Percentiles rank a stretch among this genome's conserved stretches.
Evolutionary conservation across 495 filamentous ascomycete species (phyloP).

Genomic region (Cercophora samala): DNA sequence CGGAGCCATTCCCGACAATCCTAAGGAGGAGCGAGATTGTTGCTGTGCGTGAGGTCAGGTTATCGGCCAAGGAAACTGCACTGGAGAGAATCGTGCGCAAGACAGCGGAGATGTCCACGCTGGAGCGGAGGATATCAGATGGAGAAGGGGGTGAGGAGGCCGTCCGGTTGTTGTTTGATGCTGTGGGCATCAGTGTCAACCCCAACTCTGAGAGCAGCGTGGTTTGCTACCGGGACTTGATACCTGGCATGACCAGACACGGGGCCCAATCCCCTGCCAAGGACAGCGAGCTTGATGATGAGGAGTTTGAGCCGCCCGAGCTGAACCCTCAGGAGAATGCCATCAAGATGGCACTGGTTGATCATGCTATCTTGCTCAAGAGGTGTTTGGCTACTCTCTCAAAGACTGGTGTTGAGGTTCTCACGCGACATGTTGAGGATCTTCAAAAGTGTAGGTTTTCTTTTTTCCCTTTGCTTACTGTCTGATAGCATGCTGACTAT

Average conservation of each 20-base stretch:
- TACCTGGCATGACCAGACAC: conserved; percentile 49
- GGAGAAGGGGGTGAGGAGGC: conserved; percentile 64
- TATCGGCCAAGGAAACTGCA: conserved; percentile 79
- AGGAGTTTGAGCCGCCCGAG: conserved; percentile 48
- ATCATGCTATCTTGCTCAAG: conserved; percentile 85
- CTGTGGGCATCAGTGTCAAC: conserved; percentile 69
- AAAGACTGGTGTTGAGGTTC: conserved; percentile 53
- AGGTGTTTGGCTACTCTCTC: conserved; percentile 70
- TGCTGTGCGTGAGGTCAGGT: conserved; percentile 53
- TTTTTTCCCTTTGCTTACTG: conserved; percentile 6
- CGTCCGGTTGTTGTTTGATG: conserved; percentile 62
- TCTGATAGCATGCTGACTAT: not conserved
- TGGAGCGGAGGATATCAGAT: conserved; percentile 72
- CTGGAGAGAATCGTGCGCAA: conserved; percentile 90
- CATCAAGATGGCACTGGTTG: conserved; percentile 78
- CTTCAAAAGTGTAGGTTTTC: conserved; percentile 50
- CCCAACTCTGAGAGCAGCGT: conserved; percentile 65
- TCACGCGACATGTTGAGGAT: conserved; percentile 42
- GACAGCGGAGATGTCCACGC: conserved; percentile 71
- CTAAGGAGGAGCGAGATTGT: conserved; percentile 84
- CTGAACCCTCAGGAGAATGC: conserved; percentile 74
- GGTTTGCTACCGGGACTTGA: conserved; percentile 67
- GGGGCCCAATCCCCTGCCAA: conserved; percentile 47
- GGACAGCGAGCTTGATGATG: conserved; percentile 43
- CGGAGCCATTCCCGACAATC: conserved; percentile 88